Evolutionary conservation across 106 monocot species (phyloP).

Genomic region (Dioscorea zingiberensis): DNA sequence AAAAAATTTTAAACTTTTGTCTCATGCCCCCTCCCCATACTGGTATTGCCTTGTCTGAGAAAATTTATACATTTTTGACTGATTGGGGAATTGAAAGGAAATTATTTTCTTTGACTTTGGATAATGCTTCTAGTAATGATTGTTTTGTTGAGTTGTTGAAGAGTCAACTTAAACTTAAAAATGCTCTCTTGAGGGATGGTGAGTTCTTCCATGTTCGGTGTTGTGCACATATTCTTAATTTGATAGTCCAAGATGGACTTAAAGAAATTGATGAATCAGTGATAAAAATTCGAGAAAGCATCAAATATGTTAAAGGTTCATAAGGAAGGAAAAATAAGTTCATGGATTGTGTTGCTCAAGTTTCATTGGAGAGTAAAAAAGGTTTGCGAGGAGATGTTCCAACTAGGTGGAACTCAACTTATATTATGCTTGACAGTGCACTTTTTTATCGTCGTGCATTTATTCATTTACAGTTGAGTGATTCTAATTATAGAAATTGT

Average conservation of each 20-base stretch:
- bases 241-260: constrained; percentile 11
- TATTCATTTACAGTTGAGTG: not conserved
- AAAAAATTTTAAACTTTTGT: not conserved
- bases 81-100: constrained; percentile 2
- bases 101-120: constrained; percentile 4
- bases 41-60: constrained; percentile 1
- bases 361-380: too few species aligned
- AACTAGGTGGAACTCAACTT: too few species aligned
- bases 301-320: constrained; percentile 10
- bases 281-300: not conserved
- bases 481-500: constrained; percentile 1
- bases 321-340: constrained; percentile 7
- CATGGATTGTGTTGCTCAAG: too few species aligned
- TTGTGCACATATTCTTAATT: constrained; percentile 12
- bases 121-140: constrained; percentile 13
- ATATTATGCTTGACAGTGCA: constrained; percentile 2
- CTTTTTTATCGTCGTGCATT: not conserved
- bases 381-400: too few species aligned
- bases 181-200: not conserved
- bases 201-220: constrained; percentile 2
- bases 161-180: not conserved
- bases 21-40: not conserved
- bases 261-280: constrained; percentile 3
- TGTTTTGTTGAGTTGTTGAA: not conserved
- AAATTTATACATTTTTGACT: not conserved